These are phyloP conservation scores for Exophiala xenobiotica DNA, from an alignment of 2,329 filamentous ascomycete species.

Conservation along the genomic window DNA sequence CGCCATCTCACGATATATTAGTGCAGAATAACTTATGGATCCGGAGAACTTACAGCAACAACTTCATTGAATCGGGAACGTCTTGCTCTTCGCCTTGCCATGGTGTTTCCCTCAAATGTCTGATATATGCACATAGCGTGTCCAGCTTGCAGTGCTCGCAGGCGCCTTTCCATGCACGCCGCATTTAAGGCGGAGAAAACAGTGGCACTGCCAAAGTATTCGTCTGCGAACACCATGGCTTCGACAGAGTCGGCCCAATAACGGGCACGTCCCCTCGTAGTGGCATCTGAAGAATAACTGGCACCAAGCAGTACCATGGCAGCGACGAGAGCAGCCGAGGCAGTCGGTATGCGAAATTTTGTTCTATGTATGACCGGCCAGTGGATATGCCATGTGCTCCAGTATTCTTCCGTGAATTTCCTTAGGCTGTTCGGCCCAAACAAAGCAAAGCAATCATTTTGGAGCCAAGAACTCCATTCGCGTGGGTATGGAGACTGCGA, in stretches of 20 bases:
- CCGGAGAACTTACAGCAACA: constrained; percentile 38
- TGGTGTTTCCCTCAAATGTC: background rate
- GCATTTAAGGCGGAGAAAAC: background rate
- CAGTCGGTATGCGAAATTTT: background rate
- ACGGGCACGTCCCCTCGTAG: background rate
- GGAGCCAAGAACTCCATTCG: background rate
- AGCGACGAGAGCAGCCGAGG: constrained; percentile 3
- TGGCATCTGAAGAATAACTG: background rate
- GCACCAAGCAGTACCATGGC: constrained; percentile 11
- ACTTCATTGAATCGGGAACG: constrained; percentile 29
- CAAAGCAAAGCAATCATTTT: background rate
- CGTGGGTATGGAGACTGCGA: background rate
- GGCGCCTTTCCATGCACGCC: constrained; percentile 1
- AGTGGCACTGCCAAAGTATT: constrained; percentile 3
- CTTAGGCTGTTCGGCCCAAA: constrained; percentile 3
- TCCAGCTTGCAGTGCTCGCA: constrained; percentile 9
- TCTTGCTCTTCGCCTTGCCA: background rate
- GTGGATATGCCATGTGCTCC: constrained; percentile 9
- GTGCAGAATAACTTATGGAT: too few relatives aligned
- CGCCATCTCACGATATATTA: constrained; percentile 5
- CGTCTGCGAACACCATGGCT: constrained; percentile 6
- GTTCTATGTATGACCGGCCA: constrained; percentile 11
- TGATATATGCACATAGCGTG: constrained; percentile 11
- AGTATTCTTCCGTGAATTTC: constrained; percentile 9
- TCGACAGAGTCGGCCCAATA: constrained; percentile 4